Conservation (phyloP, 1,284 basidiomycete species). For the Ustilago shanxiensis region DNA sequence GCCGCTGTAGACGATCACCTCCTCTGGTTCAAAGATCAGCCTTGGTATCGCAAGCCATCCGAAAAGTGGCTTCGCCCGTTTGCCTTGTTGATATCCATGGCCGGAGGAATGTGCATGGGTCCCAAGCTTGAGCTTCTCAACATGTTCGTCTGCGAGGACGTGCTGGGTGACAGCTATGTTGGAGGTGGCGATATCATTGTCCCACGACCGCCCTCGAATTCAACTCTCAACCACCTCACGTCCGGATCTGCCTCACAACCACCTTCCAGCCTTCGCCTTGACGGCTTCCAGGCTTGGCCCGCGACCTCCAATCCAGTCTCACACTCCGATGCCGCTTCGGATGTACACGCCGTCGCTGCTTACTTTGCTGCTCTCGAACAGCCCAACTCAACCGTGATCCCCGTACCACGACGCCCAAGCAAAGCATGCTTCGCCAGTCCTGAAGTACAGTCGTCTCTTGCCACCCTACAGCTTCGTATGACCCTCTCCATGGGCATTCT, state of each 20-base stretch:
- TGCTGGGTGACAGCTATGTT: slow-evolving; percentile 43
- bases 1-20: slow-evolving; percentile 49
- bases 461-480: slow-evolving; percentile 71
- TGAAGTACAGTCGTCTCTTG: slow-evolving; percentile 50
- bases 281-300: slow-evolving; percentile 31
- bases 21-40: slow-evolving; percentile 51
- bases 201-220: slow-evolving; percentile 15
- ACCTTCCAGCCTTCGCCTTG: not conserved
- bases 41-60: slow-evolving; percentile 61
- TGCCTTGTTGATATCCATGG: slow-evolving; percentile 56
- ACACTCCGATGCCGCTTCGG: not conserved
- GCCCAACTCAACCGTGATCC: slow-evolving; percentile 41
- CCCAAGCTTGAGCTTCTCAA: slow-evolving; percentile 64
- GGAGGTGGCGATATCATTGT: slow-evolving; percentile 30
- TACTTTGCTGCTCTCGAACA: slow-evolving; percentile 27
- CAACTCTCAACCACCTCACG: not conserved
- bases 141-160: slow-evolving; percentile 62
- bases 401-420: slow-evolving; percentile 37
- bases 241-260: not conserved
- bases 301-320: not conserved
- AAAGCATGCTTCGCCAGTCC: slow-evolving; percentile 52
- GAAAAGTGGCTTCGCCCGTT: slow-evolving; percentile 62
- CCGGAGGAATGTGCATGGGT: slow-evolving; percentile 62
- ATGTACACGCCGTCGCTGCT: slow-evolving; percentile 15
- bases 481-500: slow-evolving; percentile 83